Conservation (phyloP, 31 red algal genomes). For the Endocladia muricata region DNA sequence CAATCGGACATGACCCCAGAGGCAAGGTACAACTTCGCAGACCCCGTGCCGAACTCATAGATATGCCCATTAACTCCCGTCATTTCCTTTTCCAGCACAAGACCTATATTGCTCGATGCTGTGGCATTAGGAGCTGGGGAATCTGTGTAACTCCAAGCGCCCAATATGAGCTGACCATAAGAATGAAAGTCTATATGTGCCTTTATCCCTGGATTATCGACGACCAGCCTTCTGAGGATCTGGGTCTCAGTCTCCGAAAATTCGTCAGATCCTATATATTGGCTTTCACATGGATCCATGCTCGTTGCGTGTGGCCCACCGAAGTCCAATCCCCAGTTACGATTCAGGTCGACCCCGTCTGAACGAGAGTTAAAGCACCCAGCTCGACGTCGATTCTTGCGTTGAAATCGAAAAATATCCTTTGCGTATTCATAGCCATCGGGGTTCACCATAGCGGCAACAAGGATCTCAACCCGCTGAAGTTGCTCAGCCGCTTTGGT, state of each 20-base stretch:
- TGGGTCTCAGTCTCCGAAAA: slow-evolving; percentile 25
- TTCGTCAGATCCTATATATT: slow-evolving; percentile 5
- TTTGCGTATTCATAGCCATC: slow-evolving; percentile 33
- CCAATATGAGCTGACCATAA: slow-evolving; percentile 29
- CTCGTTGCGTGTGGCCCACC: not conserved
- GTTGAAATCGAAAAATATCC: not conserved
- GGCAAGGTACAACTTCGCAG: slow-evolving; percentile 11
- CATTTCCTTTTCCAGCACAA: not conserved
- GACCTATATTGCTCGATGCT: not conserved
- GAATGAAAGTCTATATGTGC: slow-evolving; percentile 38
- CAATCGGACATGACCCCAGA: slow-evolving; percentile 11
- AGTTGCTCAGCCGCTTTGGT: too few species aligned
- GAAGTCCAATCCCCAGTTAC: slow-evolving; percentile 23
- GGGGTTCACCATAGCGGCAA: slow-evolving; percentile 34
- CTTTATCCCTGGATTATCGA: not conserved
- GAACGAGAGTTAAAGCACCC: not conserved
- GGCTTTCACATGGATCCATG: not conserved
- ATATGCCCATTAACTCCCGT: not conserved
- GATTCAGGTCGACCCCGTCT: slow-evolving; percentile 37
- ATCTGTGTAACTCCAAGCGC: slow-evolving; percentile 21
- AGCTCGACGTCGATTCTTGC: slow-evolving; percentile 17
- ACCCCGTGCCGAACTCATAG: not conserved
- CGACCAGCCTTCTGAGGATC: slow-evolving; percentile 3
- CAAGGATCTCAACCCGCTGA: slow-evolving; percentile 15
- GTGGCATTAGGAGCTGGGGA: not conserved